Evolutionary conservation across 345 rosid species (phyloP), one percentile per base, ranked within the genome.

Genomic region (Eucalyptus sideroxylon): DNA sequence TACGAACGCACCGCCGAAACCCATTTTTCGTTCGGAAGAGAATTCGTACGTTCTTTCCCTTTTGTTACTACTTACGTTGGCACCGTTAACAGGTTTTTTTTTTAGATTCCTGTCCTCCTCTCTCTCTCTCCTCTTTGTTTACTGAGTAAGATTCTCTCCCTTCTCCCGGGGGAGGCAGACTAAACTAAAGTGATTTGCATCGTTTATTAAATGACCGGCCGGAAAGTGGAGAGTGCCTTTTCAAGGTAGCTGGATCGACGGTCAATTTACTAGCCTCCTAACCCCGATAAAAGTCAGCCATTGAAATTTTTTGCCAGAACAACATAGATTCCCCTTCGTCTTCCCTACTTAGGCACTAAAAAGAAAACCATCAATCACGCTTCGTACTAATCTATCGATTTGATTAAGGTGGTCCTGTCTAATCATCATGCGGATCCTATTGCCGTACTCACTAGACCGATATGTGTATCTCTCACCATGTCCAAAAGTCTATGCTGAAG

Each of bases 1-100:
- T 72, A 69, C 82, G 82, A 72, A 34, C 82, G 82, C 82, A 72
- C 82, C 82, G 82, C 82, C 82, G 82, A 72, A 72, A 67, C 34
- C 45, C 26, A 34, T 72, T 34, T 19, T 72, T 19, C 40, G 40
- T 72, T 34, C 40, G 82, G 11, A 23, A 72, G 26, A 72, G 26
- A 72, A 72, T 19, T 34, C 82, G 82, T 72, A 37, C 82, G 44
- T 72, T 34, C 42, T 19, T 31, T 31, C 23, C 44, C 13, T 19
- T 34, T 72, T 37, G 24, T 72, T 37, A 37, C 83, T 21, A 37
- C 45, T 72, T 19, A 37, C 6, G 83, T 77, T n/a, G 40, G 40
- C 77, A 65, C 77, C 77, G 31, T 65, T n/a, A 65, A 65, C 77
- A 16, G 40, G 37, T 65, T 15, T n/a, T 8, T n/a, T n/a, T n/a